Conservation (phyloP, 257 asterid species). For the Handroanthus guayacan region DNA sequence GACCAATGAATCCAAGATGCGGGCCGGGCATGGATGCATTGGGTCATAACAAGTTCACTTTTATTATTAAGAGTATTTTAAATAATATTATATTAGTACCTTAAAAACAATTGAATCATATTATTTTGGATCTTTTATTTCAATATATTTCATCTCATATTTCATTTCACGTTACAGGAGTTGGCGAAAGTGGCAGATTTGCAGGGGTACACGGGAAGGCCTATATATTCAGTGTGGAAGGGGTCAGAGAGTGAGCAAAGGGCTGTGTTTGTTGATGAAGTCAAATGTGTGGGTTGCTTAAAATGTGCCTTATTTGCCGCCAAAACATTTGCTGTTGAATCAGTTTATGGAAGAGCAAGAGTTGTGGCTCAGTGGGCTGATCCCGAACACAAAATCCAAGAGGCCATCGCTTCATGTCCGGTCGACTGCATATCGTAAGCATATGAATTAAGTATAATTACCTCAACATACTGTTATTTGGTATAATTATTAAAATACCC, state of each 20-base stretch:
- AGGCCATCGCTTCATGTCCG: slow-evolving; percentile 84
- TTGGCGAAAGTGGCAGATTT: slow-evolving; percentile 78
- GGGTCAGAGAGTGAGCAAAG: slow-evolving; percentile 73
- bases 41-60: no score
- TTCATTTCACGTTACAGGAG: slow-evolving; percentile 51
- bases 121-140: neutral
- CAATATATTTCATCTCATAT: neutral
- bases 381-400: slow-evolving; percentile 74
- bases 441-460: neutral
- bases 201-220: slow-evolving; percentile 86
- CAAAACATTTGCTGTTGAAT: slow-evolving; percentile 86
- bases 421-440: slow-evolving; percentile 95
- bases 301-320: slow-evolving; percentile 88
- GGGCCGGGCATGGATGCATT: no score
- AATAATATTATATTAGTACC: neutral
- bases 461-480: no score
- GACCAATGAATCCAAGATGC: no score
- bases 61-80: no score
- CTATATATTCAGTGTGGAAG: slow-evolving; percentile 77
- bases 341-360: slow-evolving; percentile 86
- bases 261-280: slow-evolving; percentile 93
- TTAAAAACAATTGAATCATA: no score
- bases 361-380: slow-evolving; percentile 97
- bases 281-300: slow-evolving; percentile 89
- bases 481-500: no score